phyloP scores from a whole-genome alignment of 495 filamentous ascomycete species.

The Neurospora sp. region DNA sequence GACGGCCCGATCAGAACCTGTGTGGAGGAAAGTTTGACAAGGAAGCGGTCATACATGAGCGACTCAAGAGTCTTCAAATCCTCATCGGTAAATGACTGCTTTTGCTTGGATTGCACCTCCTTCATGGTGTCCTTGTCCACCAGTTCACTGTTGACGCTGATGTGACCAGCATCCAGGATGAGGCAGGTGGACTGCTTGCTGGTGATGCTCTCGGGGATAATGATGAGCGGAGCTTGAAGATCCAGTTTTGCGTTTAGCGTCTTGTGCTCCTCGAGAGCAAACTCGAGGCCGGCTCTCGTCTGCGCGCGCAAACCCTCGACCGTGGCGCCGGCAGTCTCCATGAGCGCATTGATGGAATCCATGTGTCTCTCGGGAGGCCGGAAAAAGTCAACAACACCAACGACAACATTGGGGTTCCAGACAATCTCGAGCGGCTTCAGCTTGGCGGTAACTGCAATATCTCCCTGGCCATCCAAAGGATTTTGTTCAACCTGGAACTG shows the following conservation, averaged over 20 bases:
- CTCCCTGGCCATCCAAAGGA: slow-evolving; percentile 82
- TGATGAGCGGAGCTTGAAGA: slow-evolving; percentile 90
- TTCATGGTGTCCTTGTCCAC: slow-evolving; percentile 81
- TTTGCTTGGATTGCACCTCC: slow-evolving; percentile 85
- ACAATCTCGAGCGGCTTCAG: slow-evolving; percentile 93
- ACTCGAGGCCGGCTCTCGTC: slow-evolving; percentile 89
- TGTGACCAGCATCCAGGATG: slow-evolving; percentile 92
- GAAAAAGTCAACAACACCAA: slow-evolving; percentile 88
- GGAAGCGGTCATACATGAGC: slow-evolving; percentile 92
- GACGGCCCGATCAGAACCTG: slow-evolving; percentile 94
- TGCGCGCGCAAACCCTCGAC: slow-evolving; percentile 91
- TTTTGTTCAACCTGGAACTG: slow-evolving; percentile 87
- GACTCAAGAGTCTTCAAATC: slow-evolving; percentile 80
- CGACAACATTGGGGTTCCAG: slow-evolving; percentile 87
- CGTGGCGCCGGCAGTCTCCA: slow-evolving; percentile 90
- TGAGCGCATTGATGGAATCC: slow-evolving; percentile 89
- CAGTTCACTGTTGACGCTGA: slow-evolving; percentile 84
- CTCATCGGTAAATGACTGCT: slow-evolving; percentile 74
- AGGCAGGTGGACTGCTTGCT: slow-evolving; percentile 70
- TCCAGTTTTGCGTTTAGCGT: slow-evolving; percentile 94
- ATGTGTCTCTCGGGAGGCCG: slow-evolving; percentile 92
- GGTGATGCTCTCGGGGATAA: slow-evolving; percentile 86
- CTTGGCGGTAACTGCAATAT: slow-evolving; percentile 80
- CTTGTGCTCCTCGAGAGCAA: slow-evolving; percentile 94
- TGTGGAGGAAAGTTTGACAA: slow-evolving; percentile 83